phyloP scores from a whole-genome alignment of 345 rosid species.

The Aegle marmelos region DNA sequence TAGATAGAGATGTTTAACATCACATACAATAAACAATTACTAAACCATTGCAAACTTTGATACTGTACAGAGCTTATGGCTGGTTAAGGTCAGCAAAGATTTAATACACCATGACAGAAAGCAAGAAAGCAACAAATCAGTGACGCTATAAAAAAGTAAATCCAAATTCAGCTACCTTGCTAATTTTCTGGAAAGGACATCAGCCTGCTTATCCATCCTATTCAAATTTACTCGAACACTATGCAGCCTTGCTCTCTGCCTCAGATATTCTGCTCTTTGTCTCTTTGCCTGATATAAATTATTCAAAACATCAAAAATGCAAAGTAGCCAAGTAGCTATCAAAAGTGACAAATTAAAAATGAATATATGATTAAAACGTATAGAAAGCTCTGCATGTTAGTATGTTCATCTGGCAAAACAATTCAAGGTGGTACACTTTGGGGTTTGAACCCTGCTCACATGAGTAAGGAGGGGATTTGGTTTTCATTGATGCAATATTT shows the following conservation, averaged over 20 bases:
- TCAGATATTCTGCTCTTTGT: constrained; percentile 86
- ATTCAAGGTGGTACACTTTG: not conserved
- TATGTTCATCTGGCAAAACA: not conserved
- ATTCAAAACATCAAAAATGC: not conserved
- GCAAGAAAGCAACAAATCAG: not conserved
- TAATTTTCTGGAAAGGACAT: constrained; percentile 67
- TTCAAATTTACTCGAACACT: constrained; percentile 41
- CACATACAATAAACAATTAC: not conserved
- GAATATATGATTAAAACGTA: not conserved
- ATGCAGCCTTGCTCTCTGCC: constrained; percentile 70
- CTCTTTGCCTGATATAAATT: constrained; percentile 31
- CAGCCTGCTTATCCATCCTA: constrained; percentile 72
- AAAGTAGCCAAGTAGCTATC: not conserved
- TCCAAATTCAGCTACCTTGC: constrained; percentile 48
- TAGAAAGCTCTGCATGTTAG: not conserved
- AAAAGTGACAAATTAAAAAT: not conserved
- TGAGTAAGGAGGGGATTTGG: not conserved
- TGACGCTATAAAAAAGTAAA: not conserved
- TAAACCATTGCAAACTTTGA: not conserved
- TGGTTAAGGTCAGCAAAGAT: not conserved
- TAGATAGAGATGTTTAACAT: not conserved
- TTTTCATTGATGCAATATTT: not conserved
- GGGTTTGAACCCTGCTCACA: not conserved
- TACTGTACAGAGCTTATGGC: not conserved
- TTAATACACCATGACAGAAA: not conserved